phyloP scores from a whole-genome alignment of 768 basidiomycete species.

The Calocybe cyanea region DNA sequence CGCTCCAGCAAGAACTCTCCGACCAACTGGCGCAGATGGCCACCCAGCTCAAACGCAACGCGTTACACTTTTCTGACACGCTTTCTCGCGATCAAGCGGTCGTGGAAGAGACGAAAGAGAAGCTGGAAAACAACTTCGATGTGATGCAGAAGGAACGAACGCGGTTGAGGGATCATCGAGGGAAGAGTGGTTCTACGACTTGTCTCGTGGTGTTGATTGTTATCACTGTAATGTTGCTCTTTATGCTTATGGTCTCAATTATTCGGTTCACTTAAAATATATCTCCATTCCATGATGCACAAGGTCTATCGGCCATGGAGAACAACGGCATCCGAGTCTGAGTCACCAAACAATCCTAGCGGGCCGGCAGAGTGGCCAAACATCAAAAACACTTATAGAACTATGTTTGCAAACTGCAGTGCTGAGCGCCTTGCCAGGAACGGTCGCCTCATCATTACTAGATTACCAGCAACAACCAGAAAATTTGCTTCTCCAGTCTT shows the following conservation, averaged over 20 bases:
- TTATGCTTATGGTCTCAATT: constrained; percentile 66
- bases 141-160: constrained; percentile 64
- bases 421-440: no score
- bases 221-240: constrained; percentile 63
- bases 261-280: constrained; percentile 51
- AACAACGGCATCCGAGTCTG: no score
- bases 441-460: no score
- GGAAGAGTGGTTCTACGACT: constrained; percentile 67
- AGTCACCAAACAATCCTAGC: no score
- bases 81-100: constrained; percentile 74
- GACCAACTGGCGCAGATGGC: constrained; percentile 83
- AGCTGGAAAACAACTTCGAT: constrained; percentile 70
- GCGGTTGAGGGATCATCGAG: constrained; percentile 56
- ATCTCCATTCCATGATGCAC: no score
- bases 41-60: constrained; percentile 79
- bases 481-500: no score
- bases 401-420: no score
- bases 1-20: constrained; percentile 71
- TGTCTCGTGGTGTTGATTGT: constrained; percentile 67
- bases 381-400: no score
- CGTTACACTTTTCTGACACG: constrained; percentile 69
- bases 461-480: no score
- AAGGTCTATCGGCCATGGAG: no score
- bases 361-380: no score
- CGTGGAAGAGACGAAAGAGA: constrained; percentile 61